These are phyloP conservation scores for Pichia scutulata DNA, from an alignment of 805 yeast genomes.

Conservation along the genomic window DNA sequence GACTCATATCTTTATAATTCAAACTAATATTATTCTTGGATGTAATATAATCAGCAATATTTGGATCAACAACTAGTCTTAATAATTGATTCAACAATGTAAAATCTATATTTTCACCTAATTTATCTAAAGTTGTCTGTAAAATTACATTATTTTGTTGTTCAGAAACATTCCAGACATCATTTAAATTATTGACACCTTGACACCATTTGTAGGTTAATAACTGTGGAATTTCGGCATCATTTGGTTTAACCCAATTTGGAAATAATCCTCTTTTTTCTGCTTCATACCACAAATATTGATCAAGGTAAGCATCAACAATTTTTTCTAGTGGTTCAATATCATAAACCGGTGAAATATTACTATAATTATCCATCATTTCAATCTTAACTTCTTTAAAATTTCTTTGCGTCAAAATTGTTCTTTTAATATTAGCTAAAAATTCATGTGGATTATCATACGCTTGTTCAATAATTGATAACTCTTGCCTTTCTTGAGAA, in stretches of 20 bases:
- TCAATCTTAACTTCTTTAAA: conserved; percentile 84
- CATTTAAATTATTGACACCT: conserved; percentile 70
- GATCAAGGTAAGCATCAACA: conserved; percentile 93
- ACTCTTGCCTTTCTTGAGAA: conserved; percentile 83
- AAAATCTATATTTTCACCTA: conserved; percentile 82
- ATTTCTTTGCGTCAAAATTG: conserved; percentile 77
- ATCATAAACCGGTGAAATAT: conserved; percentile 76
- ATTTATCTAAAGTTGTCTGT: conserved; percentile 62
- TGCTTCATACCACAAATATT: conserved; percentile 93
- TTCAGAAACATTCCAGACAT: conserved; percentile 69
- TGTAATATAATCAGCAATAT: conserved; percentile 89
- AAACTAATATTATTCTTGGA: conserved; percentile 80
- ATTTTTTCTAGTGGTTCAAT: conserved; percentile 91
- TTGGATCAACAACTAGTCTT: conserved; percentile 76
- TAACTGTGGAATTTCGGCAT: conserved; percentile 86
- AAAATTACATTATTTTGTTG: conserved; percentile 81
- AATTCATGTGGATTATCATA: conserved; percentile 96
- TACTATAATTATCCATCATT: conserved; percentile 86
- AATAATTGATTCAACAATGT: conserved; percentile 77
- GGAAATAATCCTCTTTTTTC: conserved; percentile 85
- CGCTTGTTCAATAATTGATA: conserved; percentile 90
- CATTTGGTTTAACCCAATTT: conserved; percentile 93
- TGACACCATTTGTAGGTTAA: conserved; percentile 91
- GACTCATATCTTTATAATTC: conserved; percentile 91
- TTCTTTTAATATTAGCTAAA: conserved; percentile 73